These are phyloP conservation scores for Coemansia nantahalensis DNA, from an alignment of 192 early-diverging fungal species.

Conservation along the genomic window DNA sequence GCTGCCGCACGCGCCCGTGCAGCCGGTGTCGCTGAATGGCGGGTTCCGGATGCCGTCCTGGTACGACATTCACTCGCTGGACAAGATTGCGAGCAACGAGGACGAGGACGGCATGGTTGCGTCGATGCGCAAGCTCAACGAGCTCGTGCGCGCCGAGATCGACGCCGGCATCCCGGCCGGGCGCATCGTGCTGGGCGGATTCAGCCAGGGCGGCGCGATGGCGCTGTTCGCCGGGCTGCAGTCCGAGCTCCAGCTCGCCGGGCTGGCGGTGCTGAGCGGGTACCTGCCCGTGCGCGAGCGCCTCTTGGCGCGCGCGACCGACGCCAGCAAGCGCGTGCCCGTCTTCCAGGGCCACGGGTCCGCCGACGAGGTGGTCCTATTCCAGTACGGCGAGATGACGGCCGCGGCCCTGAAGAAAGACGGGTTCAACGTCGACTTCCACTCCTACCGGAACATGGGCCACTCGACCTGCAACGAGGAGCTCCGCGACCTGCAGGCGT, in stretches of 20 bases:
- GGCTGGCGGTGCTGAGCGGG: slow-evolving; percentile 71
- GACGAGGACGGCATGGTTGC: slow-evolving; percentile 71
- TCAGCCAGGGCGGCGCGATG: slow-evolving; percentile 89
- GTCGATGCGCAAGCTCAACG: slow-evolving; percentile 58
- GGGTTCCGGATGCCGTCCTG: slow-evolving; percentile 87
- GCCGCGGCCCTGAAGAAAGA: slow-evolving; percentile 58
- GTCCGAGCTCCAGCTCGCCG: slow-evolving; percentile 65
- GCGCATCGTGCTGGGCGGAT: slow-evolving; percentile 90
- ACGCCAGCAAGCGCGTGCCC: slow-evolving; percentile 67
- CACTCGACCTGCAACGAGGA: slow-evolving; percentile 72
- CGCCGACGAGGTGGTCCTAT: slow-evolving; percentile 69
- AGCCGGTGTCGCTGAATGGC: slow-evolving; percentile 73
- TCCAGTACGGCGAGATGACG: slow-evolving; percentile 68
- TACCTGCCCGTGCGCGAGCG: slow-evolving; percentile 66
- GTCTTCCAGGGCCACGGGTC: slow-evolving; percentile 87
- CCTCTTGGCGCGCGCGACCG: slow-evolving; percentile 49
- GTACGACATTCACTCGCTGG: slow-evolving; percentile 74
- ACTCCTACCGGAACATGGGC: slow-evolving; percentile 75
- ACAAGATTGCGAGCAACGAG: slow-evolving; percentile 53
- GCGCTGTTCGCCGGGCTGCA: slow-evolving; percentile 69
- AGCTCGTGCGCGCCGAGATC: slow-evolving; percentile 70
- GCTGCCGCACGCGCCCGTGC: slow-evolving; percentile 76
- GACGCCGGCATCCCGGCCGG: slow-evolving; percentile 71
- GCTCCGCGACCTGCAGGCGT: slow-evolving; percentile 63
- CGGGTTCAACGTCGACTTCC: slow-evolving; percentile 69